Base-by-base conservation (phyloP, 2,329 filamentous ascomycete species). In the Aspergillus sojae region DNA sequence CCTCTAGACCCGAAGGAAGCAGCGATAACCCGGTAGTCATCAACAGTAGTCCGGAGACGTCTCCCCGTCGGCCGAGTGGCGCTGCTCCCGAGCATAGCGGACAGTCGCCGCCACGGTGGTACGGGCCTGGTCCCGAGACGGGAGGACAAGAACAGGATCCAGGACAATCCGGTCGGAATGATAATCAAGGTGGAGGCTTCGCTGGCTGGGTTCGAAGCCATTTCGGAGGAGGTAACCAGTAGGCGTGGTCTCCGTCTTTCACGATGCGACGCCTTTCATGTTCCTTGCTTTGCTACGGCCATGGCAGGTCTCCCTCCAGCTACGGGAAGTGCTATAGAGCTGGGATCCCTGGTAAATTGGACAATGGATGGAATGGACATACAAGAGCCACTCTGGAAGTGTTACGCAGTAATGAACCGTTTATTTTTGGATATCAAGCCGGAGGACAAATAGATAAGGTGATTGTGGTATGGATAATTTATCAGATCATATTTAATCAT, bases 121-220 rank as follows among this genome's bases (percentile, higher is more conserved):
- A 4, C 28, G 32, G 28, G 30, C 23, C 7, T 32, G 43, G 50
- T n/a, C 36, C 23, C 5, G 57, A 58, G 53, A 54, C 11, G 21
- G 23, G 63, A 63, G 36, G 23, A 43, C 26, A 28, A 45, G 61
- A 55, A 45, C 48, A 55, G 14, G 26, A 43, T 43, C n/a, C 41
- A 19, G 39, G 26, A 11, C 48, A 7, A n/a, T 19, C 48, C 26
- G n/a, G 48, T 52, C 48, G 48, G 16, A 52, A 30, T n/a, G 48
- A 52, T 14, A 30, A 30, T 30, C 48, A 52, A 32, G 48, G 36
- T 1, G 66, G 68, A 12, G 70, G 70, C 26, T 62, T 71, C 32
- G 53, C 67, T 2, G 66, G 67, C 7, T 74, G 72, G 72, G 59
- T 74, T 19, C 70, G 72, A 45, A 72, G 65, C 62, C 71, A 62